Evolutionary conservation across 371 early-diverging fungal genomes (phyloP).

Genomic region (Aphelidium insulamus): DNA sequence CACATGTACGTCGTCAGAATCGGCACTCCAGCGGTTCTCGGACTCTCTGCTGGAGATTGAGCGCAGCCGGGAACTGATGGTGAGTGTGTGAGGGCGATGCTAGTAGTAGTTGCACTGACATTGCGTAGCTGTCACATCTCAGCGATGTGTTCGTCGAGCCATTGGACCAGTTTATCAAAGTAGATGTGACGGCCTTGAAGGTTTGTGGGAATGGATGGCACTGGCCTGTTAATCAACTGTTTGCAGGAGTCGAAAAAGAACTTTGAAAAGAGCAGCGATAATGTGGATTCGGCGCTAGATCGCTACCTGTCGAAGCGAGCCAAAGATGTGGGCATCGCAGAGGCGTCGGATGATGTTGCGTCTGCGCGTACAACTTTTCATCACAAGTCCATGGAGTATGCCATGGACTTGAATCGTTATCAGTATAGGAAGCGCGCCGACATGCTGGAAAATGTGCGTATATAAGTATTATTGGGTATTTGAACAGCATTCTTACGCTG

Average conservation of each 20-base stretch:
- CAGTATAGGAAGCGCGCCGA: conserved; percentile 43
- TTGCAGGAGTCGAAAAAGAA: conserved; percentile 28
- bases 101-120: background rate
- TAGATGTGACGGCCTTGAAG: conserved; percentile 29
- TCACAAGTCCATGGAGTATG: conserved; percentile 36
- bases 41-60: conserved; percentile 2
- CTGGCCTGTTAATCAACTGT: background rate
- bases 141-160: conserved; percentile 36
- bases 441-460: conserved; percentile 35
- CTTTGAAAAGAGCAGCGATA: conserved; percentile 38
- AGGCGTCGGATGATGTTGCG: conserved; percentile 28
- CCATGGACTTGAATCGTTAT: conserved; percentile 32
- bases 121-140: conserved; percentile 28
- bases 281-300: conserved; percentile 28
- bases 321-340: conserved; percentile 26
- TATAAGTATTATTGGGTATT: background rate
- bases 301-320: conserved; percentile 35
- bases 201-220: conserved; percentile 7
- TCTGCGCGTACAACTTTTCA: conserved; percentile 33
- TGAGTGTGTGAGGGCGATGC: background rate
- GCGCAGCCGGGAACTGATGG: conserved; percentile 1
- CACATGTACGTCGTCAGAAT: no score
- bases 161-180: conserved; percentile 28
- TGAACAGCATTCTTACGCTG: background rate
- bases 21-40: conserved; percentile 1